Evolutionary conservation across 2,329 filamentous ascomycete species (phyloP).

Genomic region (Alternaria sp.): DNA sequence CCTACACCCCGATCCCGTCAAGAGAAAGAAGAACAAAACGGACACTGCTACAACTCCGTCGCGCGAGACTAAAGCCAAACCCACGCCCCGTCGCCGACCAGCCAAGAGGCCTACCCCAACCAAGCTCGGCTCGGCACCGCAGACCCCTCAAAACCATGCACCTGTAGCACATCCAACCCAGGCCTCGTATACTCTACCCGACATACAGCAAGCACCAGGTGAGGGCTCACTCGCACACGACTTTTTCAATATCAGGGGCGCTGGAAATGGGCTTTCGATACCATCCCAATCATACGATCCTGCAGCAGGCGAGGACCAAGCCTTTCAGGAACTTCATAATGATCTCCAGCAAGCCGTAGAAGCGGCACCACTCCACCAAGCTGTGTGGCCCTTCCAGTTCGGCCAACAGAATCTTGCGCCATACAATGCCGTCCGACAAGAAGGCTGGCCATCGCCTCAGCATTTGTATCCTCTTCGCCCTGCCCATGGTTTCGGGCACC

Average conservation of each 20-base stretch:
- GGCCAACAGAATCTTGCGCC: background rate
- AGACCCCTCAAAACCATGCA: background rate
- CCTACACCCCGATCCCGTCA: background rate
- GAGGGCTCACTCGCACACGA: background rate
- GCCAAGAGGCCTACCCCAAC: background rate
- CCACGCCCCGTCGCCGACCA: background rate
- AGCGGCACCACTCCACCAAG: background rate
- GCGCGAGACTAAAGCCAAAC: no score
- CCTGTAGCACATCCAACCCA: no score
- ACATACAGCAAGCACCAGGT: background rate
- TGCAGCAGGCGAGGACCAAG: background rate
- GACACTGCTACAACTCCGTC: background rate
- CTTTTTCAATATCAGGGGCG: background rate
- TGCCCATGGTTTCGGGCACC: background rate
- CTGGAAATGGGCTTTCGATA: background rate
- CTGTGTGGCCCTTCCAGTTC: background rate
- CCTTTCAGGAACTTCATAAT: background rate
- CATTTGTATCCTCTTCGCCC: background rate
- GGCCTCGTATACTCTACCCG: background rate
- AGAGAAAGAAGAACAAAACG: slow-evolving; percentile 1
- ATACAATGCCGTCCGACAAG: background rate
- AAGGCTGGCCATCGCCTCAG: background rate
- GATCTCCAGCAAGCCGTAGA: background rate
- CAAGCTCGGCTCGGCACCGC: background rate
- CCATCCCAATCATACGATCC: background rate